Evolutionary conservation across 2,329 filamentous ascomycete genomes (phyloP), one percentile per base, ranked within the genome.

Genomic region (Pyrenophora graminea): DNA sequence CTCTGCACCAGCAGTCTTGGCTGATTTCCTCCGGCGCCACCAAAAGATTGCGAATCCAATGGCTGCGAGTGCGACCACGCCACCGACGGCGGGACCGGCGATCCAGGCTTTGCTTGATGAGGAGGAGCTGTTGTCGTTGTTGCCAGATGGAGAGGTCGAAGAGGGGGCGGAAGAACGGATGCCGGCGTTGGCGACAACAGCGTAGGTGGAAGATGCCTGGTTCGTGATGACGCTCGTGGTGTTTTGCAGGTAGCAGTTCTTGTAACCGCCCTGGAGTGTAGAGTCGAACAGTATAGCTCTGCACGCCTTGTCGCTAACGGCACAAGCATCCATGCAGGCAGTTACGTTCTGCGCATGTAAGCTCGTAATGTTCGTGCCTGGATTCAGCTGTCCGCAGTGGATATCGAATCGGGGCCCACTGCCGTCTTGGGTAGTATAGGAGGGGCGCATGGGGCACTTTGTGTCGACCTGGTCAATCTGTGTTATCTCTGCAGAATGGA

Each of bases 201-300:
- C 68, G 43, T 63, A 70, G 1, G 56, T 68, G 2, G 58, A 56
- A 1, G 39, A 51, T 6, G 59, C 36, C 25, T 57, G 46, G 39
- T 66, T 55, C 36, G 39, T 52, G 34, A 64, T 52, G 1, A 64
- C 56, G 9, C 41, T 55, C 3, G 65, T 65, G 0, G 66, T 67
- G 48, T 70, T 71, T 38, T 71, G 66, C 0, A 72, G 55, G 25
- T 70, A 69, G 59, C 68, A 71, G 48, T 72, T 72, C 7, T 64
- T 47, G 50, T 57, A 72, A 0, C 69, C 69, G 34, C 51, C 49
- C 1, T 44, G 19, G 5, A 72, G 55, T 0, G 36, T 56, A 1
- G 64, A 63, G 38, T 68, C 65, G 45, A 69, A 72, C 1, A 67
- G 39, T 0, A 69, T 42, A 15, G 64, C 67, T 1, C 65, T 53